Conservation (phyloP, 768 basidiomycete genomes). For the Gloeophyllum trabeum region DNA sequence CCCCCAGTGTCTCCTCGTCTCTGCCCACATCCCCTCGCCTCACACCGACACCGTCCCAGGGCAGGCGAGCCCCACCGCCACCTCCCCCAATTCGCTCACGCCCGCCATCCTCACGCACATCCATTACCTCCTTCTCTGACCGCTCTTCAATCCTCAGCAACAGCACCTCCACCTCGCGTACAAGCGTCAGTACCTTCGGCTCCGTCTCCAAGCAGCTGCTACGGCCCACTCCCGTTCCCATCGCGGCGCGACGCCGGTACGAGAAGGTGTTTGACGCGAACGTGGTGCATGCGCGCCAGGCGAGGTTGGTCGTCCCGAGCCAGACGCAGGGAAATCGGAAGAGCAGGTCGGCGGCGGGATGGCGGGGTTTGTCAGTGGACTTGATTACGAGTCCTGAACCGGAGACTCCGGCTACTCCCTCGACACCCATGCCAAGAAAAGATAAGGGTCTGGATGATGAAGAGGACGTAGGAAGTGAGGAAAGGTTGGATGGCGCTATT, state of each 20-base stretch:
- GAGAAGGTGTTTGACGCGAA: conserved; percentile 58
- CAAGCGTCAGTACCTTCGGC: conserved; percentile 20
- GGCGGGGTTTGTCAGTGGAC: conserved; percentile 66
- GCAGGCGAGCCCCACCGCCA: conserved; percentile 12
- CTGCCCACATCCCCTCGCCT: conserved; percentile 7
- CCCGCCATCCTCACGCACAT: conserved; percentile 24
- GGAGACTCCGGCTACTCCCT: too few species aligned
- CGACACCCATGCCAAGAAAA: conserved; percentile 3
- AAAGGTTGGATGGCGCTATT: conserved; percentile 41
- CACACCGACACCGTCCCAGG: conserved; percentile 4
- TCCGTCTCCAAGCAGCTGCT: conserved; percentile 20
- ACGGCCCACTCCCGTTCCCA: conserved; percentile 59
- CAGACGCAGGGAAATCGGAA: conserved; percentile 27
- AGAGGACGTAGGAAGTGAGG: conserved; percentile 28
- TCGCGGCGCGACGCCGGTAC: conserved; percentile 52
- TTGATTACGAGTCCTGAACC: conserved; percentile 37
- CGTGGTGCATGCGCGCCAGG: conserved; percentile 34
- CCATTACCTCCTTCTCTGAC: conserved; percentile 40
- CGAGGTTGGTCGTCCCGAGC: conserved; percentile 1
- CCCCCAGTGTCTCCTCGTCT: conserved; percentile 3
- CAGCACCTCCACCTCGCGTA: conserved; percentile 17
- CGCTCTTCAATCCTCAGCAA: conserved; percentile 51
- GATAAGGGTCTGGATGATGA: conserved; percentile 18
- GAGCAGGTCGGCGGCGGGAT: conserved; percentile 51
- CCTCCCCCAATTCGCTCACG: conserved; percentile 11